phyloP scores from a whole-genome alignment of 805 yeast species.

The Lipomyces chichibuensis region DNA sequence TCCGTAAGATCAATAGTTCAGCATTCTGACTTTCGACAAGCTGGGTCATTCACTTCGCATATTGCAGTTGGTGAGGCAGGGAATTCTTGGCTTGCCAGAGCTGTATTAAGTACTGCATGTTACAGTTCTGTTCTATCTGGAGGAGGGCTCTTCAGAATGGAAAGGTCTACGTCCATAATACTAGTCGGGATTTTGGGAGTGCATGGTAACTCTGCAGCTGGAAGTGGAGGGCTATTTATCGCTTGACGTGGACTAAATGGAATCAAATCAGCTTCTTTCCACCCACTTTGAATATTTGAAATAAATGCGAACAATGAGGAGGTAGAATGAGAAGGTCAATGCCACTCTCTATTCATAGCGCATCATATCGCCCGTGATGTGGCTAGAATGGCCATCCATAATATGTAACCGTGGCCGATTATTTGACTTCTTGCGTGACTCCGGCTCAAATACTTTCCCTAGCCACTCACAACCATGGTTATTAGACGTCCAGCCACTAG shows the following conservation, averaged over 20 bases:
- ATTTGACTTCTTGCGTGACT: not conserved
- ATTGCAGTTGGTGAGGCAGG: not conserved
- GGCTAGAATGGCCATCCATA: constrained; percentile 5
- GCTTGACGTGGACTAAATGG: not conserved
- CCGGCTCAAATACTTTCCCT: constrained; percentile 5
- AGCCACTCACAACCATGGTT: not conserved
- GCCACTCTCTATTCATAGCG: not conserved
- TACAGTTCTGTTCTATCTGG: not conserved
- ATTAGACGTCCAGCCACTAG: constrained; percentile 7
- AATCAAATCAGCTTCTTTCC: constrained; percentile 3
- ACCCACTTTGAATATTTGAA: constrained; percentile 2
- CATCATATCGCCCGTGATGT: constrained; percentile 6
- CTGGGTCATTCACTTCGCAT: not conserved
- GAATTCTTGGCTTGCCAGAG: too few relatives aligned
- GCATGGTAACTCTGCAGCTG: not conserved
- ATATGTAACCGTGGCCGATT: not conserved
- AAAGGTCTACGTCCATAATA: not conserved
- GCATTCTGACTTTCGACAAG: not conserved
- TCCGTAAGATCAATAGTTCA: too few relatives aligned
- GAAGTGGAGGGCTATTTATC: not conserved
- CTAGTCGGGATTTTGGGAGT: not conserved
- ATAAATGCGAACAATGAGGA: not conserved
- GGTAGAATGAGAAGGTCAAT: not conserved
- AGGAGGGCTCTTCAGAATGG: constrained; percentile 1
- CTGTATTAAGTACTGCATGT: not conserved